These are phyloP conservation scores for Talaromyces sp. DNA, from an alignment of 2,329 filamentous ascomycete genomes.

Conservation along the genomic window DNA sequence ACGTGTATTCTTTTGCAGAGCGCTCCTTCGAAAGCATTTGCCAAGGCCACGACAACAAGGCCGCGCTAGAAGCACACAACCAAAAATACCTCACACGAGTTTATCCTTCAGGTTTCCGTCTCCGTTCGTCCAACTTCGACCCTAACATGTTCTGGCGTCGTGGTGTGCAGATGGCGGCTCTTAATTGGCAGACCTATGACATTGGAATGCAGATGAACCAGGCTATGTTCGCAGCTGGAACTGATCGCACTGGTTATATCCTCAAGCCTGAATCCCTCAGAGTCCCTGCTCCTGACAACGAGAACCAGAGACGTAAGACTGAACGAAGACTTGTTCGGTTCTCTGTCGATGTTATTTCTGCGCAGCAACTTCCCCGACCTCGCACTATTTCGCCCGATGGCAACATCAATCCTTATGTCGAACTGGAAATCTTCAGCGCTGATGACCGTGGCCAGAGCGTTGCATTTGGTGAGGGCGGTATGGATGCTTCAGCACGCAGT, in stretches of 20 bases:
- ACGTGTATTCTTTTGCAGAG: slow-evolving; percentile 95
- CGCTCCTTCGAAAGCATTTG: slow-evolving; percentile 81
- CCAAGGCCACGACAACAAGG: slow-evolving; percentile 73
- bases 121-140: slow-evolving; percentile 92
- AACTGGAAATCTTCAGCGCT: slow-evolving; percentile 91
- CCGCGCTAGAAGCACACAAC: slow-evolving; percentile 84
- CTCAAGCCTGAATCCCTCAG: slow-evolving; percentile 88
- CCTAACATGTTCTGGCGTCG: slow-evolving; percentile 91
- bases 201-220: slow-evolving; percentile 94
- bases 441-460: slow-evolving; percentile 84
- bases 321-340: slow-evolving; percentile 83
- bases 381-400: slow-evolving; percentile 71
- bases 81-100: slow-evolving; percentile 89
- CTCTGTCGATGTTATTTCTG: slow-evolving; percentile 85
- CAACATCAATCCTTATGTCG: slow-evolving; percentile 87
- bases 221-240: slow-evolving; percentile 93
- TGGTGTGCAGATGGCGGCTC: slow-evolving; percentile 94
- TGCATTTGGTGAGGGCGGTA: slow-evolving; percentile 66
- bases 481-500: slow-evolving; percentile 65
- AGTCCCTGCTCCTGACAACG: slow-evolving; percentile 24
- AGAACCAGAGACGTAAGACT: slow-evolving; percentile 57
- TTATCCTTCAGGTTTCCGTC: slow-evolving; percentile 80
- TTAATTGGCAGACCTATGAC: slow-evolving; percentile 99
- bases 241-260: slow-evolving; percentile 86
- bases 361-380: slow-evolving; percentile 88